phyloP scores from a whole-genome alignment of 2,329 filamentous ascomycete species.

The Helotiales sp. region DNA sequence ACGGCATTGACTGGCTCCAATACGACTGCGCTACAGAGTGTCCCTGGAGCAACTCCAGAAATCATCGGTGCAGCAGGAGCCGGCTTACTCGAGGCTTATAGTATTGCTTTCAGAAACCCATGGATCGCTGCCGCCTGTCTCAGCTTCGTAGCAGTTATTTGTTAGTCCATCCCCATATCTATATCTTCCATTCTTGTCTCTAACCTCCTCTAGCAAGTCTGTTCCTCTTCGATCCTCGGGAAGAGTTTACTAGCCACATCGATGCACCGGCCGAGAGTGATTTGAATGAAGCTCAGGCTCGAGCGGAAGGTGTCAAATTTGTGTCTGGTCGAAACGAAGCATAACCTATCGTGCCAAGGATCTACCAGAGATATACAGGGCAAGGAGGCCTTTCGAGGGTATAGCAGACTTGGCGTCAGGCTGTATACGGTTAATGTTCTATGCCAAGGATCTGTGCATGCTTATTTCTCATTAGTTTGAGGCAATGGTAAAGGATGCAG shows the following conservation, averaged over 20 bases:
- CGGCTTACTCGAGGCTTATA: conserved; percentile 35
- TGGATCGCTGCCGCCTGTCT: conserved; percentile 38
- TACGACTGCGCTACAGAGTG: conserved; percentile 24
- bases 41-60: conserved; percentile 34
- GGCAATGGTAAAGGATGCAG: too few relatives aligned
- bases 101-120: conserved; percentile 34
- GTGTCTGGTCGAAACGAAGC: too few relatives aligned
- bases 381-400: too few relatives aligned
- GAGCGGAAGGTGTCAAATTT: too few relatives aligned
- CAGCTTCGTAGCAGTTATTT: conserved; percentile 28
- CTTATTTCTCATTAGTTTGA: too few relatives aligned
- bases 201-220: conserved; percentile 10
- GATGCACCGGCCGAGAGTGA: conserved; percentile 40
- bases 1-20: conserved; percentile 31
- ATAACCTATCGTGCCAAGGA: too few relatives aligned
- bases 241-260: conserved; percentile 41
- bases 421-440: too few relatives aligned
- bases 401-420: too few relatives aligned
- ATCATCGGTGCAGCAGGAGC: conserved; percentile 33
- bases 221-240: conserved; percentile 37
- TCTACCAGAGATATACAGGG: too few relatives aligned
- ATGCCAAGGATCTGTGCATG: too few relatives aligned
- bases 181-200: neutral
- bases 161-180: conserved; percentile 3
- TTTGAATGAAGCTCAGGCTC: too few relatives aligned